Evolutionary conservation across 202 grass and related monocot species (phyloP).

Genomic region (Dendrocalamus latiflorus): DNA sequence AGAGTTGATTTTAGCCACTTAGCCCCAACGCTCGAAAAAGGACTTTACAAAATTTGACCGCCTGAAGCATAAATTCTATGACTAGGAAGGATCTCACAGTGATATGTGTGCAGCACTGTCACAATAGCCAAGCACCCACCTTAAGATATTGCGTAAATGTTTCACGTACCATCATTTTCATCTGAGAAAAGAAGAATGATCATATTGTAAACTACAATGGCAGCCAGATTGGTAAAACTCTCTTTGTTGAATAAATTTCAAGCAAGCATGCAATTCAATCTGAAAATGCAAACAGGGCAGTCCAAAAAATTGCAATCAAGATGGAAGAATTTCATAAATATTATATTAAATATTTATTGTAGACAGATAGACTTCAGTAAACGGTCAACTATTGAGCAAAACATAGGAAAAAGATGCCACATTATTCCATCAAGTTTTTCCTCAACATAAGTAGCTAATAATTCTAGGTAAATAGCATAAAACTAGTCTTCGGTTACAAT

Average conservation of each 20-base stretch:
- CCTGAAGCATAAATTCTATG: constrained; percentile 28
- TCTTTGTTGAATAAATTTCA: constrained; percentile 24
- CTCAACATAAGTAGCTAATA: background rate
- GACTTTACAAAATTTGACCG: constrained; percentile 23
- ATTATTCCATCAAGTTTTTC: constrained; percentile 34
- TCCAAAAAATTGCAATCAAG: background rate
- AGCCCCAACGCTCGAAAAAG: background rate
- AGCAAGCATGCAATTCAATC: background rate
- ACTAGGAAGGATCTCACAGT: background rate
- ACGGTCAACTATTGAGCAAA: background rate
- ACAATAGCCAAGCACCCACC: constrained; percentile 43
- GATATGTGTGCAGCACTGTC: constrained; percentile 18
- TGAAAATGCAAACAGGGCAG: constrained; percentile 8
- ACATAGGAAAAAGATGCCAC: background rate
- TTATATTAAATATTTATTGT: background rate
- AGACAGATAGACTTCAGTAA: background rate
- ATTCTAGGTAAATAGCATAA: constrained; percentile 33
- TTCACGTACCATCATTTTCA: constrained; percentile 98
- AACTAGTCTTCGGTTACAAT: constrained; percentile 26
- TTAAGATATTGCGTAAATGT: constrained; percentile 67
- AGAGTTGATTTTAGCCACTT: background rate
- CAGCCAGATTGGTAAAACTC: constrained; percentile 17
- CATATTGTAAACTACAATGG: constrained; percentile 50
- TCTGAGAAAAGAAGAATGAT: constrained; percentile 63
- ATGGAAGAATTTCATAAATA: background rate